A percentile compares a stretch with the other conserved stretches of the same genome.
Evolutionary conservation across 2,329 filamentous ascomycete genomes (phyloP).

Genomic region (Ceratocystis alfenasii): DNA sequence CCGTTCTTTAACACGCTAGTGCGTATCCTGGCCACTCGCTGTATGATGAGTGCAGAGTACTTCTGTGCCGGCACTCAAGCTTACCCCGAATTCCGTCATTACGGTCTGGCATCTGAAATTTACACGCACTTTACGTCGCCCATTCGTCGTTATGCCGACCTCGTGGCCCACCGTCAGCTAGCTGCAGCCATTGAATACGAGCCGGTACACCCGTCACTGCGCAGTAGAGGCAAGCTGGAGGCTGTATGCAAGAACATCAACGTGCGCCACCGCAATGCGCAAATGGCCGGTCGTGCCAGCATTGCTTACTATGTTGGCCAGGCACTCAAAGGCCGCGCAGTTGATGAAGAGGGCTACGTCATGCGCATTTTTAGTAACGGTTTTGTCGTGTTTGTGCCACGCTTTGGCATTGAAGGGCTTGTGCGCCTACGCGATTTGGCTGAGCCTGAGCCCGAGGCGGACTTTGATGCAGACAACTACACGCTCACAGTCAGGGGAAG

Average conservation of each 20-base stretch:
- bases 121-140: conserved; percentile 98
- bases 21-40: conserved; percentile 91
- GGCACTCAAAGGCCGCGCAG: conserved; percentile 52
- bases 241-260: conserved; percentile 98
- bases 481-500: conserved; percentile 51
- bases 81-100: conserved; percentile 90
- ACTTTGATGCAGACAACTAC: conserved; percentile 80
- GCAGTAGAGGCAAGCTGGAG: conserved; percentile 74
- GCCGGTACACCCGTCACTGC: conserved; percentile 65
- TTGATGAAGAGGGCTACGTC: conserved; percentile 81
- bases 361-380: conserved; percentile 98
- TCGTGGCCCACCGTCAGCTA: conserved; percentile 86
- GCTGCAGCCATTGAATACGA: conserved; percentile 93
- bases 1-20: conserved; percentile 98
- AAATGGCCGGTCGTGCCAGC: conserved; percentile 83
- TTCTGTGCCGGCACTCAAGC: conserved; percentile 90
- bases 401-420: conserved; percentile 88
- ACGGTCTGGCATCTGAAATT: conserved; percentile 89
- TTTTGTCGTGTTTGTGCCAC: conserved; percentile 88
- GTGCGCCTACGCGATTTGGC: conserved; percentile 71
- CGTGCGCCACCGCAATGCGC: conserved; percentile 88
- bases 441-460: conserved; percentile 62
- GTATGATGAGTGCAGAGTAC: conserved; percentile 99
- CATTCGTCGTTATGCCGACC: conserved; percentile 93
- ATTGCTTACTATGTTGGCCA: conserved; percentile 98